These are phyloP conservation scores for Pseudopithomyces maydicus DNA, from an alignment of 2,329 filamentous ascomycete genomes.

Conservation along the genomic window DNA sequence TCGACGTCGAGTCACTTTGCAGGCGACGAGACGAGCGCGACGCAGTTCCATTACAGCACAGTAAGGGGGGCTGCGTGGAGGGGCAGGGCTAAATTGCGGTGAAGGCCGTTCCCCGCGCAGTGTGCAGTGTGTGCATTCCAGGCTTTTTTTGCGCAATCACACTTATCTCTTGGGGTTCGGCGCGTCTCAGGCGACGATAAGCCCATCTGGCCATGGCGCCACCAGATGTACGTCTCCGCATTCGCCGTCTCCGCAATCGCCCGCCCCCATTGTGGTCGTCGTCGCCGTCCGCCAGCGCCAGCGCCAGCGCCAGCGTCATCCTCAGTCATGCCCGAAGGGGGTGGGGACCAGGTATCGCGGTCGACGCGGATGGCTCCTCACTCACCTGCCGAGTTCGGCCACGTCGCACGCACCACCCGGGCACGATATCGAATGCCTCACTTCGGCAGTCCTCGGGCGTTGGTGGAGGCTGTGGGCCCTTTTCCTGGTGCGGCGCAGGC, in stretches of 20 bases:
- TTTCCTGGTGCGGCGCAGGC: constrained; percentile 9
- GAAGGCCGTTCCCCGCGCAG: constrained; percentile 8
- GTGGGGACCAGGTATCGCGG: constrained; percentile 12
- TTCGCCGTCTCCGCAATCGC: constrained; percentile 20
- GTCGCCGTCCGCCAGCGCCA: neutral
- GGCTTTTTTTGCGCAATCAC: constrained; percentile 20
- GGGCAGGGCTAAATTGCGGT: constrained; percentile 16
- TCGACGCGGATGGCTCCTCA: constrained; percentile 13
- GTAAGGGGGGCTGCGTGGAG: constrained; percentile 14
- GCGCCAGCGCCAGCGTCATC: constrained; percentile 12
- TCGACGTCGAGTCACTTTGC: no score
- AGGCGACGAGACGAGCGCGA: no score
- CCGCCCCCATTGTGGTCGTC: no score
- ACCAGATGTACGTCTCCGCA: constrained; percentile 15
- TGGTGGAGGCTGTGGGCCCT: constrained; percentile 6
- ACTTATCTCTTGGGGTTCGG: constrained; percentile 2
- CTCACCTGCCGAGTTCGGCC: constrained; percentile 25
- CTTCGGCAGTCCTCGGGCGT: constrained; percentile 19
- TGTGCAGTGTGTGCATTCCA: constrained; percentile 6
- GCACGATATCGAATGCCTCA: constrained; percentile 7
- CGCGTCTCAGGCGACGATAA: constrained; percentile 18
- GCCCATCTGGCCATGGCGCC: constrained; percentile 13
- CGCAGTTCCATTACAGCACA: no score
- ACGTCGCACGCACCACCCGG: constrained; percentile 4
- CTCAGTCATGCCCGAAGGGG: constrained; percentile 1